Percentiles rank a stretch among this genome's conserved stretches.
phyloP scores from a whole-genome alignment of 148 eudicot species.

The Chenopodium album region DNA sequence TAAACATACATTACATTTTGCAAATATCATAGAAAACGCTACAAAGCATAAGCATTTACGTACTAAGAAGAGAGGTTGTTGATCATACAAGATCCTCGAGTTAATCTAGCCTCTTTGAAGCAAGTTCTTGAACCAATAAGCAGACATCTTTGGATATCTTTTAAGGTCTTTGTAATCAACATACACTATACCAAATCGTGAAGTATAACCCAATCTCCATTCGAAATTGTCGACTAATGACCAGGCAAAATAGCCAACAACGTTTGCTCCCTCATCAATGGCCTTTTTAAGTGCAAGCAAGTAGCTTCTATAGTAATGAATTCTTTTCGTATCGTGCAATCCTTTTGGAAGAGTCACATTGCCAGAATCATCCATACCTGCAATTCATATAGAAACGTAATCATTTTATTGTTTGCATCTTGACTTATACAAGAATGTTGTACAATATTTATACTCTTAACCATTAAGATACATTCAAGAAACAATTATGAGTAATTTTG shows the following conservation, averaged over 20 bases:
- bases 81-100: not conserved
- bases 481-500: not conserved
- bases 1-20: not conserved
- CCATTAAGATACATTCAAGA: no score
- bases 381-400: conserved; percentile 5
- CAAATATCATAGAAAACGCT: no score
- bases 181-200: conserved; percentile 87
- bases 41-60: not conserved
- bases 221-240: conserved; percentile 91
- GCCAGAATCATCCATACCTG: conserved; percentile 96
- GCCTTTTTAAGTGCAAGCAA: conserved; percentile 55
- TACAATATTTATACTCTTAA: not conserved
- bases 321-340: conserved; percentile 58
- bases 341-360: conserved; percentile 58
- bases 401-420: not conserved
- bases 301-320: conserved; percentile 71
- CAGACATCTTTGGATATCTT: conserved; percentile 86
- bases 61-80: not conserved
- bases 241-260: conserved; percentile 91
- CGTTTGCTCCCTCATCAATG: conserved; percentile 78
- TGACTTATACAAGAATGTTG: not conserved
- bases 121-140: conserved; percentile 74
- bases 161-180: conserved; percentile 77
- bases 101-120: conserved; percentile 34
- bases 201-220: conserved; percentile 87